Evolutionary conservation across 2,329 filamentous ascomycete species (phyloP), one percentile per base, ranked within the genome.

Genomic region (Triangularia setosa): DNA sequence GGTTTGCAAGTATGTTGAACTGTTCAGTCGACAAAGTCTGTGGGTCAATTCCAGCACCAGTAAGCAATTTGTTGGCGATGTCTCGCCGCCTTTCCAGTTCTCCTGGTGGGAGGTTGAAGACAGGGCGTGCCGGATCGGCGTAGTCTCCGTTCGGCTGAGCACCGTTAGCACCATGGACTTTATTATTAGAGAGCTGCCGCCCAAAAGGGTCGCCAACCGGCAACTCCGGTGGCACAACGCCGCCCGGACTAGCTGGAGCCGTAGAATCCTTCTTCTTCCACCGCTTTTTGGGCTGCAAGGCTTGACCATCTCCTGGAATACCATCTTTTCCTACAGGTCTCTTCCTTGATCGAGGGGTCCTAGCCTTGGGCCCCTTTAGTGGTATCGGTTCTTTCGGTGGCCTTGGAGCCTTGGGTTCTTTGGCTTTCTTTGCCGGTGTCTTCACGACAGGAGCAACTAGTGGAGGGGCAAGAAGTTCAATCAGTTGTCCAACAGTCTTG

Each of bases 1-100:
- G 85, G 62, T 87, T 87, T 8, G 84, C 78, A 68, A 87, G 85
- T 16, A 86, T 87, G 68, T 76, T 81, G 65, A 87, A 85, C 69
- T 87, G 84, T 55, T 87, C 84, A 3, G 73, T 66, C 0, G 82
- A 84, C 9, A 87, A 74, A 0, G 83, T 82, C 1, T 76, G 74
- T 0, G 83, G 83, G 40, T 84, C 79, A n/a, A 87, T 79, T 4
- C 77, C 78, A n/a, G 75, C 79, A 1, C 78, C 76, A 2, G 56
- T 73, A 4, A 87, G 77, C 28, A 86, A 75, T 24, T 76, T 74
- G n/a, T 78, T 76, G 6, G 85, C 84, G 7, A 77, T 76, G 9
- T 83, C 79, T 56, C 77, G 77, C 44, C 84, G 79, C 24, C 83
- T 79, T n/a, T 78, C 77, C 14, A 80, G 79, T 70, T 86, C 84